Conservation (phyloP, 768 basidiomycete species). For the Collybiopsis luxurians region DNA sequence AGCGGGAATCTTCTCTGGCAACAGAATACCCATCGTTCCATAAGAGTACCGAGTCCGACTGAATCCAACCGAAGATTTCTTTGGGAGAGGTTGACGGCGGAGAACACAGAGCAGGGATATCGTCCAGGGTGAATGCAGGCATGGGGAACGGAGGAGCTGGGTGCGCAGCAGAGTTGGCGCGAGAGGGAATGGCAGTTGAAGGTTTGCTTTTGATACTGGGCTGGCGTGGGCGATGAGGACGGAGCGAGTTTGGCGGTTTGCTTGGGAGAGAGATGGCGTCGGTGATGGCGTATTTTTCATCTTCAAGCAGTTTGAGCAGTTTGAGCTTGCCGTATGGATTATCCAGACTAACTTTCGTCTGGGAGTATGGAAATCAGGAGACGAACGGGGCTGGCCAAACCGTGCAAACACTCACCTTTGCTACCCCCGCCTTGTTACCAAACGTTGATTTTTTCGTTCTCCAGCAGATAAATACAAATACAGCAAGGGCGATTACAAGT, state of each 20-base stretch:
- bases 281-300: neutral
- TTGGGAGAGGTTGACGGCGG: neutral
- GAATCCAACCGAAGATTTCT: neutral
- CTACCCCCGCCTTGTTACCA: no score
- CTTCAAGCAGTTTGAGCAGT: neutral
- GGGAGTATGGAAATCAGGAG: no score
- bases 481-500: neutral
- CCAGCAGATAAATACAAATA: neutral
- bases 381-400: no score
- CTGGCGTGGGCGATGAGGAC: neutral
- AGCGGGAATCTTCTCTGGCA: neutral
- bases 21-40: neutral
- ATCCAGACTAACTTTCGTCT: no score
- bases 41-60: neutral
- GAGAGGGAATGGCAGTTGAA: neutral
- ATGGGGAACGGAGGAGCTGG: neutral
- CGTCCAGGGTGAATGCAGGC: neutral
- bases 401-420: no score
- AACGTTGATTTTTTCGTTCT: no score
- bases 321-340: neutral
- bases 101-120: neutral
- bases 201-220: neutral
- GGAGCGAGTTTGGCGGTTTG: neutral
- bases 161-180: neutral
- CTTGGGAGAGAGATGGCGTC: neutral